phyloP scores from a whole-genome alignment of 1,139 yeast genomes.

The Geotrichum europaeum region DNA sequence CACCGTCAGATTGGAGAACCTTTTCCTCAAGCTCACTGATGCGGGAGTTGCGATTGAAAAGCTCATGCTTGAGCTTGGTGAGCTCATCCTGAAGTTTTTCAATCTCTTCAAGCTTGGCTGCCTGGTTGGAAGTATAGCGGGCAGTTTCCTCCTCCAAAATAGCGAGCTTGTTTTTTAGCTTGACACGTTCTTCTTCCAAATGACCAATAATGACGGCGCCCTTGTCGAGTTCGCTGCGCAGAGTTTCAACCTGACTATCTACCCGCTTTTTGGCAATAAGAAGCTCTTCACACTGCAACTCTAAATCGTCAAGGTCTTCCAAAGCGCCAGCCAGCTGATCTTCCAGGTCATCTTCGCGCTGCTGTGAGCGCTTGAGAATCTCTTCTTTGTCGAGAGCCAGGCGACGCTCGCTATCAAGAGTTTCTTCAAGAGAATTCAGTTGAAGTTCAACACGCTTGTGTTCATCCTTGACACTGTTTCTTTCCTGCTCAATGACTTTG shows the following conservation, averaged over 20 bases:
- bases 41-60: conserved; percentile 33
- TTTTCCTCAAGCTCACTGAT: conserved; percentile 35
- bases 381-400: conserved; percentile 43
- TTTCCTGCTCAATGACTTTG: conserved; percentile 24
- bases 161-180: conserved; percentile 24
- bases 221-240: conserved; percentile 33
- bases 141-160: conserved; percentile 28
- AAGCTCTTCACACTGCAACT: conserved; percentile 35
- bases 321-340: conserved; percentile 35
- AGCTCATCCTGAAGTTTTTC: conserved; percentile 31
- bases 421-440: conserved; percentile 34
- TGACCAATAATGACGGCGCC: conserved; percentile 32
- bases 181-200: conserved; percentile 34
- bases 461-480: conserved; percentile 28
- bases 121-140: conserved; percentile 17
- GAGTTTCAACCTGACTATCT: conserved; percentile 30
- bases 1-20: conserved; percentile 34
- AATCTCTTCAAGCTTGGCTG: conserved; percentile 17
- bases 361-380: conserved; percentile 38
- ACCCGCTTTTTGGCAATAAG: conserved; percentile 36
- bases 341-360: conserved; percentile 39
- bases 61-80: conserved; percentile 23
- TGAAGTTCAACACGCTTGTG: conserved; percentile 37
- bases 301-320: conserved; percentile 37
- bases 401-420: conserved; percentile 38